Evolutionary conservation across 805 yeast species (phyloP).

Genomic region (Metschnikowia baotianmanensis): DNA sequence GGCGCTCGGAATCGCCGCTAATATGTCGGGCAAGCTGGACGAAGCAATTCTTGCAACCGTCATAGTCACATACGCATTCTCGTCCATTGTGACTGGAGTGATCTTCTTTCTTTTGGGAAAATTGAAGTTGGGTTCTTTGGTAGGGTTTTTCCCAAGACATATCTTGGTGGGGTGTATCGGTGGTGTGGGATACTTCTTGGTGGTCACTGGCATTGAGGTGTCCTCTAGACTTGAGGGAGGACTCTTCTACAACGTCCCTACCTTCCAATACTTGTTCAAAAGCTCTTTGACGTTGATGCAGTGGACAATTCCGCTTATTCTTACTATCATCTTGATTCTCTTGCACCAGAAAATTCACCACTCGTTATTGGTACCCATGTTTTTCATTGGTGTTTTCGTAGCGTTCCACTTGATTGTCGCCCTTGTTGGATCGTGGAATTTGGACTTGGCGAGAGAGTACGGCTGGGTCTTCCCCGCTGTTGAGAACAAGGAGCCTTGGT

Average conservation of each 20-base stretch:
- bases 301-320: slow-evolving; percentile 67
- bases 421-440: slow-evolving; percentile 61
- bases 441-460: slow-evolving; percentile 57
- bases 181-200: slow-evolving; percentile 92
- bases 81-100: slow-evolving; percentile 82
- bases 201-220: slow-evolving; percentile 90
- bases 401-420: slow-evolving; percentile 68
- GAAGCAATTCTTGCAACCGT: slow-evolving; percentile 78
- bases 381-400: slow-evolving; percentile 68
- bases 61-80: slow-evolving; percentile 76
- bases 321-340: slow-evolving; percentile 59
- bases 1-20: slow-evolving; percentile 69
- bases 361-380: slow-evolving; percentile 77
- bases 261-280: slow-evolving; percentile 51
- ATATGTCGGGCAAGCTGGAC: slow-evolving; percentile 43
- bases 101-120: slow-evolving; percentile 78
- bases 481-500: slow-evolving; percentile 79
- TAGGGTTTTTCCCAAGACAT: slow-evolving; percentile 95
- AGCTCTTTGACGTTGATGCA: slow-evolving; percentile 29
- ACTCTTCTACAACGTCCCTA: slow-evolving; percentile 58
- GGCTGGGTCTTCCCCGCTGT: slow-evolving; percentile 87
- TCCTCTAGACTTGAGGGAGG: slow-evolving; percentile 79
- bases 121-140: slow-evolving; percentile 76
- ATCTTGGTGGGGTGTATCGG: slow-evolving; percentile 97
- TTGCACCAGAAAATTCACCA: slow-evolving; percentile 56